A percentile compares a stretch with the other conserved stretches of the same genome.
These are phyloP conservation scores for Ustilago trichophora DNA, from an alignment of 1,284 basidiomycete species.

Conservation along the genomic window DNA sequence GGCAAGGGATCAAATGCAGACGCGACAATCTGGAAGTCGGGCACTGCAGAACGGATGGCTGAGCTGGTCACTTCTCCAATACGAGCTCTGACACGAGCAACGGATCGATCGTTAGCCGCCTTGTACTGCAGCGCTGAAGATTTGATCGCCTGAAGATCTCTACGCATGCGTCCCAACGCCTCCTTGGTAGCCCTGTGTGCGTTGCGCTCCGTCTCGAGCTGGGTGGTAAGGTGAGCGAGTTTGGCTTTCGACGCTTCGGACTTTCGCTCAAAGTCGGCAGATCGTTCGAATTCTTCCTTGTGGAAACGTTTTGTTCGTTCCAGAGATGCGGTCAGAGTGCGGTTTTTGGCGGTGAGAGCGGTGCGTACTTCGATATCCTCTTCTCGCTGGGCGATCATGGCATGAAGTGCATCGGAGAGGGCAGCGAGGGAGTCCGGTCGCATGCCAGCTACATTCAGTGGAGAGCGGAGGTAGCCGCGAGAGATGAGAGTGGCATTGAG, in stretches of 20 bases:
- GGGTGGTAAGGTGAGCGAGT: slow-evolving; percentile 12
- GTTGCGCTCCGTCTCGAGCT: slow-evolving; percentile 32
- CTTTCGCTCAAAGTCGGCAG: slow-evolving; percentile 43
- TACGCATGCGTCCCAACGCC: slow-evolving; percentile 33
- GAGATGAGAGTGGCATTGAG: slow-evolving; percentile 50
- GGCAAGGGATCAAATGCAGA: slow-evolving; percentile 33
- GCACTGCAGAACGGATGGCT: slow-evolving; percentile 41
- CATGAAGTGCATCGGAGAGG: slow-evolving; percentile 46
- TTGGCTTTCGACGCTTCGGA: slow-evolving; percentile 43
- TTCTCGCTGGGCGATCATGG: slow-evolving; percentile 52
- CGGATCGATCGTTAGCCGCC: slow-evolving; percentile 37
- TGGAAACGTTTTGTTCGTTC: slow-evolving; percentile 44
- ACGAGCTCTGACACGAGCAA: slow-evolving; percentile 37
- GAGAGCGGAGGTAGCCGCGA: slow-evolving; percentile 39
- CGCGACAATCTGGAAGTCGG: slow-evolving; percentile 48
- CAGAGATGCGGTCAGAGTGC: slow-evolving; percentile 33
- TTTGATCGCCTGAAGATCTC: slow-evolving; percentile 45
- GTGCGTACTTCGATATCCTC: slow-evolving; percentile 53
- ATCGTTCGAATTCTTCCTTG: slow-evolving; percentile 38
- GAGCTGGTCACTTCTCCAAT: slow-evolving; percentile 52
- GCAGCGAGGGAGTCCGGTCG: slow-evolving; percentile 13
- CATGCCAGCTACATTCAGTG: slow-evolving; percentile 40
- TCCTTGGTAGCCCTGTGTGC: slow-evolving; percentile 50
- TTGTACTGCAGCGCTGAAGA: slow-evolving; percentile 48
- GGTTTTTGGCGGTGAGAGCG: slow-evolving; percentile 44